These are phyloP conservation scores for Lathyrus tuberosus DNA, from an alignment of 306 rosid genomes.

Conservation along the genomic window DNA sequence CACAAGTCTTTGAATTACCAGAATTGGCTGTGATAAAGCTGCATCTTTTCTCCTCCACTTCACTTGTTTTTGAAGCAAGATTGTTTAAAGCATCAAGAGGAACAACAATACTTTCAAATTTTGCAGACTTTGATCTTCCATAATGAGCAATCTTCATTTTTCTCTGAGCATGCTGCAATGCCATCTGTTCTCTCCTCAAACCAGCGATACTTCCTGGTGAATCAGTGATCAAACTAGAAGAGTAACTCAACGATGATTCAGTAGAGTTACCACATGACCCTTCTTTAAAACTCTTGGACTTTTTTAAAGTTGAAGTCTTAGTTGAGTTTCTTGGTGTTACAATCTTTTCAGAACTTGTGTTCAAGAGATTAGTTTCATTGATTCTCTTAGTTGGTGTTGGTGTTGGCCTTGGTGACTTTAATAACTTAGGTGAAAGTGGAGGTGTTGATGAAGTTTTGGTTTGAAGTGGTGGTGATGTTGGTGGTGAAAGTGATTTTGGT, in stretches of 20 bases:
- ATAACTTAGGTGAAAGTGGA: conserved; percentile 63
- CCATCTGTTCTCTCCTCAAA: conserved; percentile 86
- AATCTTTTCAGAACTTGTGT: conserved; percentile 71
- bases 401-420: conserved; percentile 59
- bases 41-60: conserved; percentile 76
- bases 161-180: conserved; percentile 81
- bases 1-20: conserved; percentile 47
- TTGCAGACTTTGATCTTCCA: conserved; percentile 95
- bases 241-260: conserved; percentile 70
- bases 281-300: conserved; percentile 82
- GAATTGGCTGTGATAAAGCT: conserved; percentile 91
- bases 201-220: conserved; percentile 95
- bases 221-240: conserved; percentile 78
- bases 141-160: conserved; percentile 92
- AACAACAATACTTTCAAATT: conserved; percentile 59
- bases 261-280: conserved; percentile 20
- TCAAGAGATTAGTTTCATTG: conserved; percentile 60
- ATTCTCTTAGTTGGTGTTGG: conserved; percentile 69
- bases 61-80: conserved; percentile 37
- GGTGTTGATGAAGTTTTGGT: conserved; percentile 51
- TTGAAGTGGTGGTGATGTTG: conserved; percentile 39
- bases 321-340: conserved; percentile 48
- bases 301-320: conserved; percentile 57
- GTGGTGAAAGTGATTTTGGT: conserved; percentile 20
- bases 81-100: conserved; percentile 50